These are phyloP conservation scores for Colletotrichum lini DNA, from an alignment of 2,329 filamentous ascomycete species.

Conservation along the genomic window DNA sequence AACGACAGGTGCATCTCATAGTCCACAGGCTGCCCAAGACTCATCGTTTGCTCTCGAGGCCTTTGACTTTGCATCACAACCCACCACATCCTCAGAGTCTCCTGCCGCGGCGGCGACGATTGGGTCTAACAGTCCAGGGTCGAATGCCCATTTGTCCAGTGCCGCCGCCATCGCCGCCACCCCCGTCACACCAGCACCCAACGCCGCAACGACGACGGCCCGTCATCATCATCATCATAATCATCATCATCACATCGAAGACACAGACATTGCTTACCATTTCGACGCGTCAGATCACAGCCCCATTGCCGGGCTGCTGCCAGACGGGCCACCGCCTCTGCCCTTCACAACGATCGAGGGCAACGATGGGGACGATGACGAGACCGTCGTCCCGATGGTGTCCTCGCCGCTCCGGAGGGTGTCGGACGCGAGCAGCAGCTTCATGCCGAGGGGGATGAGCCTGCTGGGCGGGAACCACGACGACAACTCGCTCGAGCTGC, in stretches of 20 bases:
- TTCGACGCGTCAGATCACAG: neutral
- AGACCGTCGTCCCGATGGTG: neutral
- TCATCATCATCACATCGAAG: neutral
- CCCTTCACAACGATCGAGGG: neutral
- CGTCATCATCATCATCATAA: no score
- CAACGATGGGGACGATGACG: conserved; percentile 1
- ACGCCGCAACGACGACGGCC: neutral
- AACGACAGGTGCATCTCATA: neutral
- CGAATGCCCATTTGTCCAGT: neutral
- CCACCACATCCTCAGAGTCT: conserved; percentile 13
- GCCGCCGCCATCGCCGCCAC: neutral
- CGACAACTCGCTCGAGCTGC: conserved; percentile 58
- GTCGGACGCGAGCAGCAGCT: conserved; percentile 7
- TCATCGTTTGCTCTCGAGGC: conserved; percentile 4
- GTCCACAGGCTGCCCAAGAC: neutral
- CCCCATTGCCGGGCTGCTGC: neutral
- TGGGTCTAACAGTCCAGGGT: conserved; percentile 5
- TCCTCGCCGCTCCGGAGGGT: neutral
- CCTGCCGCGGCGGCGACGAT: neutral
- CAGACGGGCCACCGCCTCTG: neutral
- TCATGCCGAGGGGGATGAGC: neutral
- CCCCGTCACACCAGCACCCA: neutral
- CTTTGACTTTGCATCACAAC: conserved; percentile 18
- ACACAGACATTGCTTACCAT: neutral
- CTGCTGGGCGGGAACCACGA: conserved; percentile 21